Base-by-base conservation (phyloP, 768 basidiomycete species). In the Macrolepiota albuminosa region DNA sequence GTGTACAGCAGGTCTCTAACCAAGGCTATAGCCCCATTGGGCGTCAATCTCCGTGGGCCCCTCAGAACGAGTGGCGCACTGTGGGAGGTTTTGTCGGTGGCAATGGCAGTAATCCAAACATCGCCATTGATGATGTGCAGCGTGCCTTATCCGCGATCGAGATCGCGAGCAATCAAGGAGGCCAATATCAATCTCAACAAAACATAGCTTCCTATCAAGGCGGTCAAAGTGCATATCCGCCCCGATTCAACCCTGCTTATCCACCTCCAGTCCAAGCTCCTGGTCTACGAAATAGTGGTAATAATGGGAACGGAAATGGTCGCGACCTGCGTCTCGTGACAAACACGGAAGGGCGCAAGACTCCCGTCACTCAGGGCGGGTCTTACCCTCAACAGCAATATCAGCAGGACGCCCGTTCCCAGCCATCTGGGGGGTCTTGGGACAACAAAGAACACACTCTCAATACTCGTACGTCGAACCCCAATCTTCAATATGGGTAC, bases 81-180 rank as follows among this genome's bases (percentile, higher is more conserved):
- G 71, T 76, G 6, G 69, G 63, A 33, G 59, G 63, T 26, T 68
- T 57, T 57, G 55, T 42, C 6, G 60, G 58, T 33, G 64, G 65
- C 13, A 64, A 58, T 48, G 63, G 60, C n/a, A 61, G 55, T 39
- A 62, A 58, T 58, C 68, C 68, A 61, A 73, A 72, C 55, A 58
- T 71, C 11, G 75, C 76, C 49, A 82, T 92, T 59, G 91, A 93
- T 63, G 91, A 93, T 57, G 85, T 93, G 16, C 83, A 88, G 64
- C 84, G 85, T 45, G 91, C 88, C 18, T 75, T 93, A 29, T 85
- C 87, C 16, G 73, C 81, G 37, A 76, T 93, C 57, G 90, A 92
- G 65, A 73, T 93, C 34, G 72, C 77, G 6, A 76, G 75, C 60
- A 75, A 72, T 58, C 59, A 57, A 54, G 26, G 64, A 62, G 52